Base-by-base conservation (phyloP, 2,329 filamentous ascomycete genomes). In the Penicillium thymicola region DNA sequence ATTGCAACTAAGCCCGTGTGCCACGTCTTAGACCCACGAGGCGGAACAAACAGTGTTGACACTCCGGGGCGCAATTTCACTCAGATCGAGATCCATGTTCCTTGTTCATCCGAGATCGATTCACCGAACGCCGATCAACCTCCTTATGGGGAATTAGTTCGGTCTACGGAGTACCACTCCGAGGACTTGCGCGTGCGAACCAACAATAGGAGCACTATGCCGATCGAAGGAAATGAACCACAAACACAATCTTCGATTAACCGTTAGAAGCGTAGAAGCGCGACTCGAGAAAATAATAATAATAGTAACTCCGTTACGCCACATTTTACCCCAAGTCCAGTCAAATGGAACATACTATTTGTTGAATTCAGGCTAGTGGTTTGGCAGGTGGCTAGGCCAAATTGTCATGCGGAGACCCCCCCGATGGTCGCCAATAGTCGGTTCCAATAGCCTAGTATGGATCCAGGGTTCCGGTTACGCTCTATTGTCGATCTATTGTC, bases 371-470 rank as follows among this genome's bases (percentile, higher is more conserved):
- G 55, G 59, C 46, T 51, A 37, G 43, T 47, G 55, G 60, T 63
- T 64, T 65, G 61, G 59, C 57, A 65, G 55, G 50, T 37, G 40
- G 51, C 50, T 57, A 52, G 46, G 37, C 18, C 16, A 37, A 58
- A 60, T 65, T 54, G 54, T 62, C 32, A 36, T 16, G 28, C 47
- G 44, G 55, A 54, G 58, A 60, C 45, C 59, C 55, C 55, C 43
- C 50, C 54, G 57, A 59, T 60, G 57, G 55, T 63, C 23, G 45
- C 50, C 60, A 65, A 65, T 65, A 65, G 62, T 65, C 42, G 38
- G 44, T 28, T 53, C 32, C 28, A 60, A 59, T 63, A 57, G 54
- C 46, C 25, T 43, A 13, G 40, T 23, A 14, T 18, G 23, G 27
- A 30, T 25, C 61, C 63, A 65, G 56, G 61, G 60, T 49, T 59